These are phyloP conservation scores for Penicillium mononematosum DNA, from an alignment of 495 filamentous ascomycete species.

Conservation along the genomic window DNA sequence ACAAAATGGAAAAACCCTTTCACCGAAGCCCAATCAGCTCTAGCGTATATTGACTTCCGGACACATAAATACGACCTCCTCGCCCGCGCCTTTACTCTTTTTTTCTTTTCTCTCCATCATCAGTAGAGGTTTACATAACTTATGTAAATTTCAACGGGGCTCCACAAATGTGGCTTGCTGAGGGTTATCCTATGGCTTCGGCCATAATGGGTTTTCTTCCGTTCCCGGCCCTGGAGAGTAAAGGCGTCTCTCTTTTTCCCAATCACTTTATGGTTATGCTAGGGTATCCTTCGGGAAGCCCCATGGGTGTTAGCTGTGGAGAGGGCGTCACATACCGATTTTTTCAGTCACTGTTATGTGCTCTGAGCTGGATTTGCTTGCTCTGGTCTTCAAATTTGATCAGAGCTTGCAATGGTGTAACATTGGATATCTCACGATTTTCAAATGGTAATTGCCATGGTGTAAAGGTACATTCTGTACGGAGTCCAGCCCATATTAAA, in stretches of 20 bases:
- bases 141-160: conserved; percentile 45
- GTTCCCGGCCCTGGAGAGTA: conserved; percentile 50
- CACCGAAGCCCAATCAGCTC: conserved; percentile 25
- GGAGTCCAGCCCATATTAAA: not conserved
- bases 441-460: not conserved
- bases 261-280: conserved; percentile 47
- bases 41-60: conserved; percentile 23
- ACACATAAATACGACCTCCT: conserved; percentile 27
- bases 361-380: not conserved
- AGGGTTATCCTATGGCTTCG: conserved; percentile 47
- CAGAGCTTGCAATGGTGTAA: not conserved
- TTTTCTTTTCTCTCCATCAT: conserved; percentile 48
- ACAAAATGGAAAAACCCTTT: conserved; percentile 9
- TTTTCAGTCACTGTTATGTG: conserved; percentile 14
- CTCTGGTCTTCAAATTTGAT: conserved; percentile 3
- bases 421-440: not conserved
- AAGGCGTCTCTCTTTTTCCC: conserved; percentile 47
- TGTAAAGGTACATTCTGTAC: not conserved
- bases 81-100: conserved; percentile 21
- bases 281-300: conserved; percentile 48
- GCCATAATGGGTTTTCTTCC: conserved; percentile 48
- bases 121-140: conserved; percentile 53
- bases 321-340: conserved; percentile 44
- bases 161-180: conserved; percentile 48
- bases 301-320: conserved; percentile 52